Evolutionary conservation across 192 early-diverging fungal species (phyloP), one percentile per base, ranked within the genome.

Genomic region (Pilobolus umbonatus): DNA sequence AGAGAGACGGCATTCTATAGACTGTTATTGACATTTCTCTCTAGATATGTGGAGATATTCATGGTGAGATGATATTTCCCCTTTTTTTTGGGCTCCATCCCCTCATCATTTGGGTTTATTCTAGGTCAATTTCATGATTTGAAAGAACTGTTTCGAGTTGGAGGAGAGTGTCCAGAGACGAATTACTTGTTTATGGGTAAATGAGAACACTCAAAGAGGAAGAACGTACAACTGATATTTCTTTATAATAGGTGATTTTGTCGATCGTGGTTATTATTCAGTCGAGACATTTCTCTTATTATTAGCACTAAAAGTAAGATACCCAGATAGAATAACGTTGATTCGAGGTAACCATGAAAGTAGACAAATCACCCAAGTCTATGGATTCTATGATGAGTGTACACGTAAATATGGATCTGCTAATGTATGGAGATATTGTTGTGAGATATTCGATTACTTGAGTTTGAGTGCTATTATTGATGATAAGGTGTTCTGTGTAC

Each of bases 361-460:
- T 48, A 67, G 92, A 59, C 94, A 97, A 70, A 94, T 96, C 58
- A 96, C 92, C n/a, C 95, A 97, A 74, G 94, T 98, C 21, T 98
- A 98, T 70, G 94, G 94, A 45, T 96, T 98, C 66, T 96, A 98
- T 69, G 96, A 98, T 69, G 93, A 96, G 65, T 96, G 93, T 70
- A 74, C 95, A 73, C 84, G 91, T 59, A 97, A 97, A 73, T 97
- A 92, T 76, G 96, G 94, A 22, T 93, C 93, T 11, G 88, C 89
- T 17, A 95, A 94, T 65, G 93, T 97, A 25, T 98, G 94, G 94
- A 82, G 92, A 68, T 94, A 93, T 65, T 98, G 95, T 73, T 96
- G 94, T 52, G 93, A 98, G 68, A 85, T 98, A 31, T 98, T 98
- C 65, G 96, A 98, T 67, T 96, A 96, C 66, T 78, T 98, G 62